Percentiles rank a stretch among this genome's conserved stretches.
Conservation (phyloP, 1,284 basidiomycete genomes). For the Apiotrichum mycotoxinovorans region DNA sequence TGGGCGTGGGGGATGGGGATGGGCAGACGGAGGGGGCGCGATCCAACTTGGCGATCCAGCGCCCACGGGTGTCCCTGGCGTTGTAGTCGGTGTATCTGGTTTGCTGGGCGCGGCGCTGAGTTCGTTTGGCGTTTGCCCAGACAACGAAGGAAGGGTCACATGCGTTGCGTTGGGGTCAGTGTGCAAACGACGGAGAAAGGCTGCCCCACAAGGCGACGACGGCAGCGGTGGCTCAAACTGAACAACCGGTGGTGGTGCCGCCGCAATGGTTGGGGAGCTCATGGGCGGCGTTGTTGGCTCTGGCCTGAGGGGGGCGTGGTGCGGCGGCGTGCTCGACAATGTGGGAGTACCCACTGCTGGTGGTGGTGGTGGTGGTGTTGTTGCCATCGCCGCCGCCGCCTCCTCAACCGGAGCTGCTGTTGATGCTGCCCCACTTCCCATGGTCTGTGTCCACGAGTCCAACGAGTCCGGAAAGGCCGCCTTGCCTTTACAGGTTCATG, state of each 20-base stretch:
- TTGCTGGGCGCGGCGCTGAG: constrained; percentile 15
- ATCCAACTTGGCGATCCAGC: neutral
- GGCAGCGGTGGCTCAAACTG: neutral
- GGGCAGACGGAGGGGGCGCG: neutral
- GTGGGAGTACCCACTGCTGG: too few species aligned
- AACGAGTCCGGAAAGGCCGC: neutral
- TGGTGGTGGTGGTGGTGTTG: neutral
- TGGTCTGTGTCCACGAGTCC: neutral
- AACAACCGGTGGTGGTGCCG: neutral
- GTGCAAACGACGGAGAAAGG: constrained; percentile 46
- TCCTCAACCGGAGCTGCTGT: too few species aligned
- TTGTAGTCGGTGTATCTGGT: constrained; percentile 1
- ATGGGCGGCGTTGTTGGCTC: neutral
- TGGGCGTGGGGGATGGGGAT: neutral
- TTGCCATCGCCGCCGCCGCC: neutral
- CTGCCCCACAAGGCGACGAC: constrained; percentile 10
- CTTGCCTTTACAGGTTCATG: neutral
- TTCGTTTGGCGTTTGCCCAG: constrained; percentile 11
- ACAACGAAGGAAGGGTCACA: constrained; percentile 34
- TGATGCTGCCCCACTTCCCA: neutral
- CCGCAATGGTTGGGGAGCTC: neutral
- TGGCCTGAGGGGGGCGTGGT: neutral
- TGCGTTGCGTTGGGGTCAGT: constrained; percentile 44
- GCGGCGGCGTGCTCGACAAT: neutral
- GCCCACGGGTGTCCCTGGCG: neutral